Evolutionary conservation across 768 basidiomycete genomes (phyloP).

Genomic region (Hypholoma sublateritium): DNA sequence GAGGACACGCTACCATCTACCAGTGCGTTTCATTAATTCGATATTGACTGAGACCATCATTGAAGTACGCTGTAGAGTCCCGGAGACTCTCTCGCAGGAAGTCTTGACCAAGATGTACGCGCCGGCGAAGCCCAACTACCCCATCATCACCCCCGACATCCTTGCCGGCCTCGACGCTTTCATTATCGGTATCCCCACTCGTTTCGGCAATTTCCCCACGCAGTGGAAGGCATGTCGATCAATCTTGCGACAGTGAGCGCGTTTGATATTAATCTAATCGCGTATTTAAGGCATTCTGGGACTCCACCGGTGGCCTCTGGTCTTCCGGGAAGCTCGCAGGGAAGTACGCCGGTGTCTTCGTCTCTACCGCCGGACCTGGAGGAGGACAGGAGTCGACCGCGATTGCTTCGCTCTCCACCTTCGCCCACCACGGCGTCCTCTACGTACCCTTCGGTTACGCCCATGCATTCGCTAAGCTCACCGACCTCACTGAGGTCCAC

Average conservation of each 20-base stretch:
- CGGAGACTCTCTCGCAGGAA: conserved; percentile 76
- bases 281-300: conserved; percentile 69
- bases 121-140: conserved; percentile 69
- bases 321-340: conserved; percentile 52
- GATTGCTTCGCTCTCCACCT: conserved; percentile 45
- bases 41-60: background rate
- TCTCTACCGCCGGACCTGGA: conserved; percentile 56
- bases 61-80: conserved; percentile 42
- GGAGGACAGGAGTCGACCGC: conserved; percentile 70
- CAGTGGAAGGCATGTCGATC: conserved; percentile 65
- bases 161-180: conserved; percentile 67
- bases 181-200: conserved; percentile 76
- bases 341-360: conserved; percentile 69
- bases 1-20: conserved; percentile 50
- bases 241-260: background rate
- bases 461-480: conserved; percentile 25
- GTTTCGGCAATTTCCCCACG: conserved; percentile 78
- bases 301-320: conserved; percentile 70
- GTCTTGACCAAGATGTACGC: conserved; percentile 71
- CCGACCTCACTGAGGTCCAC: conserved; percentile 49
- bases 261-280: background rate
- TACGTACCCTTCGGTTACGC: conserved; percentile 39
- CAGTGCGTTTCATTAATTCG: conserved; percentile 41
- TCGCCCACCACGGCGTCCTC: conserved; percentile 61
- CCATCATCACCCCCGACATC: conserved; percentile 54